Conservation (phyloP, 495 filamentous ascomycete species). For the Glarea lozoyensis region DNA sequence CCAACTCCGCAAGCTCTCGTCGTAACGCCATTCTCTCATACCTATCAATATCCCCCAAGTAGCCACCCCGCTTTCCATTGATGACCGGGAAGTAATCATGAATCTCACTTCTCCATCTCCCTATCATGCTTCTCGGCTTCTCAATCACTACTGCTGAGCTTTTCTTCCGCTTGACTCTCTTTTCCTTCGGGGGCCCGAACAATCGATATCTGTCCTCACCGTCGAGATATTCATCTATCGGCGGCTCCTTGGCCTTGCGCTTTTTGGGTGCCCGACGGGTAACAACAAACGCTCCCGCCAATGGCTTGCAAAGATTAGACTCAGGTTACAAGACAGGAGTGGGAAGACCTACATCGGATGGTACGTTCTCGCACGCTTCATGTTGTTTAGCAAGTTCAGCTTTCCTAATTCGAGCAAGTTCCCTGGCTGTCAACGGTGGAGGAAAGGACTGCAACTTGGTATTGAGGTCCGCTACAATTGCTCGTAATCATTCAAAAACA, state of each 20-base stretch:
- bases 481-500: background rate
- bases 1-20: conserved; percentile 1
- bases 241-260: background rate
- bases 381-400: background rate
- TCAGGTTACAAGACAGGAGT: too few species aligned
- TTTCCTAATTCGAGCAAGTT: background rate
- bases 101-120: conserved; percentile 2
- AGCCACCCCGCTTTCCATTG: too few species aligned
- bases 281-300: background rate
- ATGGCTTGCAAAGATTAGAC: conserved; percentile 10
- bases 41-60: background rate
- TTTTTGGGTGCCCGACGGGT: background rate
- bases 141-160: too few species aligned
- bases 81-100: conserved; percentile 9
- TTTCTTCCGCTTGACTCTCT: too few species aligned
- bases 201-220: conserved; percentile 15
- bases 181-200: too few species aligned
- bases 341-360: too few species aligned
- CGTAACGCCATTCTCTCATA: background rate
- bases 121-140: background rate
- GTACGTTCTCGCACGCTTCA: too few species aligned
- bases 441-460: background rate
- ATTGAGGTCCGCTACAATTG: too few species aligned
- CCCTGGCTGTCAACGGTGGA: background rate
- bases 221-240: conserved; percentile 9